Percentiles rank a stretch among this genome's conserved stretches.
These are phyloP conservation scores for Coemansia erecta DNA, from an alignment of 192 early-diverging fungal genomes.

Conservation along the genomic window DNA sequence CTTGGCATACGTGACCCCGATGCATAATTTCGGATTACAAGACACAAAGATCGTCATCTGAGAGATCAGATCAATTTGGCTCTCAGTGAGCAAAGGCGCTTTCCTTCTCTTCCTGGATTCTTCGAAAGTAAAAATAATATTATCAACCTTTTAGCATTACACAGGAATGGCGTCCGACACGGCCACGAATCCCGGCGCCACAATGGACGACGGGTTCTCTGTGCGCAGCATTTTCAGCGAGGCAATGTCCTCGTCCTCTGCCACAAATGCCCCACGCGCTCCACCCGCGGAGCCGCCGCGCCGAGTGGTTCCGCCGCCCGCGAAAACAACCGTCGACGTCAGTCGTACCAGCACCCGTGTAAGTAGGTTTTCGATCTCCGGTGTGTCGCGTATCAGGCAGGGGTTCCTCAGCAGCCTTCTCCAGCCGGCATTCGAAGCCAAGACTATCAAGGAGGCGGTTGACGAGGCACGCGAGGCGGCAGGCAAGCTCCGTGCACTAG, in stretches of 20 bases:
- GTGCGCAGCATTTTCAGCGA: conserved; percentile 16
- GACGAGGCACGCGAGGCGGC: conserved; percentile 41
- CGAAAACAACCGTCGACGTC: conserved; percentile 7
- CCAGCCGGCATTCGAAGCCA: conserved; percentile 12
- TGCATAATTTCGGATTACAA: no score
- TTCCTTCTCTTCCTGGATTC: no score
- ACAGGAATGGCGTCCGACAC: no score
- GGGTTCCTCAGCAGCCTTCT: conserved; percentile 26
- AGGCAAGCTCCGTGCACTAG: conserved; percentile 39
- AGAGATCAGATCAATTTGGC: no score
- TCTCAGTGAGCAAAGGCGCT: no score
- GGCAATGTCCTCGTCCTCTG: neutral
- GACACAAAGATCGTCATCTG: no score
- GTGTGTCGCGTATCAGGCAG: conserved; percentile 27
- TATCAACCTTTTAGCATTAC: no score
- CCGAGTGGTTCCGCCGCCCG: neutral
- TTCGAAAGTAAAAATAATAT: no score
- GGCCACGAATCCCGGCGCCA: no score
- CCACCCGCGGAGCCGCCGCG: neutral
- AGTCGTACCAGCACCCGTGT: conserved; percentile 1
- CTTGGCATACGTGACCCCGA: no score
- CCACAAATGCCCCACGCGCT: neutral
- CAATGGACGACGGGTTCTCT: conserved; percentile 3
- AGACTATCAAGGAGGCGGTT: conserved; percentile 21
- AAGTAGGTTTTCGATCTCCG: conserved; percentile 15